These are phyloP conservation scores for Phytophthora sp. DNA, from an alignment of 352 stramenopile genomes.

Conservation along the genomic window DNA sequence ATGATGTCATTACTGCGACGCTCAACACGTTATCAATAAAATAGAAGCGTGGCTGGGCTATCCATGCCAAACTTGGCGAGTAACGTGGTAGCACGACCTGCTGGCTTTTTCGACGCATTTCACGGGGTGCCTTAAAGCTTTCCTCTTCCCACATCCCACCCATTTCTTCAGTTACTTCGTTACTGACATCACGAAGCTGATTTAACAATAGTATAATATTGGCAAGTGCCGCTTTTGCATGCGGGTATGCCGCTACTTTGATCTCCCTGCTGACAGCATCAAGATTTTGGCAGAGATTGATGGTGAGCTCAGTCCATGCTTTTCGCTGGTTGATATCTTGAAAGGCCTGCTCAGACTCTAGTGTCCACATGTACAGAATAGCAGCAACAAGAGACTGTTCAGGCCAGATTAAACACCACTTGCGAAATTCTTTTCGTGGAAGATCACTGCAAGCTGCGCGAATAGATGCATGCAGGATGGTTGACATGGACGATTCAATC, in stretches of 20 bases:
- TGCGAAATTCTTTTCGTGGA: conserved; percentile 81
- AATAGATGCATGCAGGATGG: conserved; percentile 72
- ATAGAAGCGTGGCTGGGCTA: conserved; percentile 68
- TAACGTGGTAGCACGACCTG: background rate
- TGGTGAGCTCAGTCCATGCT: conserved; percentile 41
- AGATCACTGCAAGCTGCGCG: conserved; percentile 66
- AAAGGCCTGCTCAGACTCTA: conserved; percentile 62
- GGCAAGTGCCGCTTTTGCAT: conserved; percentile 36
- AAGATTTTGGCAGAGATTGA: conserved; percentile 40
- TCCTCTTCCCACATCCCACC: conserved; percentile 10
- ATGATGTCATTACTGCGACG: conserved; percentile 56
- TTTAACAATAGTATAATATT: conserved; percentile 59
- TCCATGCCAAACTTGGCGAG: conserved; percentile 50
- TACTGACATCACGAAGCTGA: conserved; percentile 65
- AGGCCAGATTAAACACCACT: conserved; percentile 82
- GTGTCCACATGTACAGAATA: conserved; percentile 61
- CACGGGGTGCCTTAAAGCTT: background rate
- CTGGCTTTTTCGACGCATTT: conserved; percentile 3
- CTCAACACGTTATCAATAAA: conserved; percentile 62
- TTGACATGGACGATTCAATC: conserved; percentile 65
- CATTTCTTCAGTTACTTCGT: conserved; percentile 36
- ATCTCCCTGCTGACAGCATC: conserved; percentile 52
- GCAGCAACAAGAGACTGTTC: conserved; percentile 72
- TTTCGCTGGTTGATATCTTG: conserved; percentile 18
- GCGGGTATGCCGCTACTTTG: conserved; percentile 46